Percentiles rank a stretch among this genome's conserved stretches.
phyloP scores from a whole-genome alignment of 176 grass and related monocot species.

The Ananas comosus region DNA sequence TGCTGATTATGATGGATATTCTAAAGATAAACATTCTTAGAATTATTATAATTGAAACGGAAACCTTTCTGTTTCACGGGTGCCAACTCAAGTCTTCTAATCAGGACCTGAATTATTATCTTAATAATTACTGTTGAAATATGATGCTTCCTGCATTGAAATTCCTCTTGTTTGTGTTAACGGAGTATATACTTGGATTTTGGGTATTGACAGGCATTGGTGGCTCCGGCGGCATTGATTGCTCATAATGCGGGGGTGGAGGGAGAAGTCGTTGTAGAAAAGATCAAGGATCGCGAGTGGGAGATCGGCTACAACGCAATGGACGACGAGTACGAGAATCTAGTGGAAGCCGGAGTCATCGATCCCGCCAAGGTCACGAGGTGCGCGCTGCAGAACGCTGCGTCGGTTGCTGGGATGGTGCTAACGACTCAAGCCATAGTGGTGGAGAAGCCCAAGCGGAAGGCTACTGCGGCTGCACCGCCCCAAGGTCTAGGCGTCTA shows the following conservation, averaged over 20 bases:
- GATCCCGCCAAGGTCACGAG: slow-evolving; percentile 59
- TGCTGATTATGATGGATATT: too few relatives aligned
- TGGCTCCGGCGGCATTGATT: slow-evolving; percentile 40
- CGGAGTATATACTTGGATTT: background rate
- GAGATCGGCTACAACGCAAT: slow-evolving; percentile 52
- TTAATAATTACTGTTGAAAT: background rate
- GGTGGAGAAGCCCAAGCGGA: slow-evolving; percentile 50
- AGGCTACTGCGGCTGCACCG: slow-evolving; percentile 17
- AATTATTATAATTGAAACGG: too few relatives aligned
- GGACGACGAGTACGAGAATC: slow-evolving; percentile 42
- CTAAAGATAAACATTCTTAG: too few relatives aligned
- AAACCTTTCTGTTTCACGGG: too few relatives aligned
- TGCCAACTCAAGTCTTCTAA: too few relatives aligned
- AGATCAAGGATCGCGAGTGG: slow-evolving; percentile 40
- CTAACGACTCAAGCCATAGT: slow-evolving; percentile 54
- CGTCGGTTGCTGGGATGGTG: slow-evolving; percentile 56
- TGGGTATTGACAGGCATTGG: slow-evolving; percentile 27
- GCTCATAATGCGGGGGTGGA: slow-evolving; percentile 51
- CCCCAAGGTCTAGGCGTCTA: background rate
- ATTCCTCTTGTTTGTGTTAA: background rate
- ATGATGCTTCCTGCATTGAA: background rate
- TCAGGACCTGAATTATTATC: background rate
- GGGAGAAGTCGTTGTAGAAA: slow-evolving; percentile 57
- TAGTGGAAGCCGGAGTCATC: slow-evolving; percentile 40
- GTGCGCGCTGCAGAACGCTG: slow-evolving; percentile 44